A percentile compares a stretch with the other conserved stretches of the same genome.
phyloP scores from a whole-genome alignment of 179 eudicot genomes.

The Corrigiola litoralis region DNA sequence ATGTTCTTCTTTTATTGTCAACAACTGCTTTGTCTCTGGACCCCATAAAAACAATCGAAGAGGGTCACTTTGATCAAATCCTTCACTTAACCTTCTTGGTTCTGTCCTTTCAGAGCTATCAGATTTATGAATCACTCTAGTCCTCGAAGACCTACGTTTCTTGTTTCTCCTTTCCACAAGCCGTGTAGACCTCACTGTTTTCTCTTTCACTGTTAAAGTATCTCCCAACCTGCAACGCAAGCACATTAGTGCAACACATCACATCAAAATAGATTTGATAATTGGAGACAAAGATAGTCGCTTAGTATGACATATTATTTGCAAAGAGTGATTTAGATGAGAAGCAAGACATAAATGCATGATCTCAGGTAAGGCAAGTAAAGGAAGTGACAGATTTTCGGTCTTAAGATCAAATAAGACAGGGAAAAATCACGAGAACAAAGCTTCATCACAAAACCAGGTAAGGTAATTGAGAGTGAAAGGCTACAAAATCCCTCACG shows the following conservation, averaged over 20 bases:
- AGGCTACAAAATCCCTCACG: neutral
- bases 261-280: neutral
- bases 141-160: conserved; percentile 45
- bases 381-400: no score
- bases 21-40: conserved; percentile 63
- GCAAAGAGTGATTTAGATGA: neutral
- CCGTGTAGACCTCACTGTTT: conserved; percentile 73
- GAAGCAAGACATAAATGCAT: neutral
- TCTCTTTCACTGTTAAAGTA: conserved; percentile 32
- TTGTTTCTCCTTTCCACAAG: conserved; percentile 65
- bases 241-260: neutral
- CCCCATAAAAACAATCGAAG: conserved; percentile 59
- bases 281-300: neutral
- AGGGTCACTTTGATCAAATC: conserved; percentile 60
- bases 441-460: neutral
- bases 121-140: conserved; percentile 34
- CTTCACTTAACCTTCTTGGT: conserved; percentile 34
- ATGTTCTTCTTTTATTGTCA: conserved; percentile 67
- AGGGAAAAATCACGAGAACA: no score
- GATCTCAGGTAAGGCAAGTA: no score
- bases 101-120: conserved; percentile 26
- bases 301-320: neutral
- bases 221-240: conserved; percentile 31
- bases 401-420: no score
- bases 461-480: neutral